phyloP scores from a whole-genome alignment of 108 stramenopile genomes.

The Cyclotella atomus region DNA sequence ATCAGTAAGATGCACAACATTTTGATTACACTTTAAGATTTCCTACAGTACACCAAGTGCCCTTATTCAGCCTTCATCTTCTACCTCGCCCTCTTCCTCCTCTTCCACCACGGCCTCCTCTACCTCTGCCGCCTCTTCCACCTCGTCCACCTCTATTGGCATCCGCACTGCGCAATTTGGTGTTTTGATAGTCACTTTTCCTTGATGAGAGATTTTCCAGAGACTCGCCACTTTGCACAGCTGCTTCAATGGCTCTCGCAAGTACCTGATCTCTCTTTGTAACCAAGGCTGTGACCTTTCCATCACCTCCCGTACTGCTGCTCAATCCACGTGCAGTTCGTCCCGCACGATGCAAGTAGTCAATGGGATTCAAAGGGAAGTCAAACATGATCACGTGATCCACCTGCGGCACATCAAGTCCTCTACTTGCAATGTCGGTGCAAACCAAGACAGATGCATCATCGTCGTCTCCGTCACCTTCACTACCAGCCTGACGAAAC shows the following conservation, averaged over 20 bases:
- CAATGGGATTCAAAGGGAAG: constrained; percentile 93
- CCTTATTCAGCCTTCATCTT: no score
- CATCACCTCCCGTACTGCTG: constrained; percentile 49
- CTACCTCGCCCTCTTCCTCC: constrained; percentile 8
- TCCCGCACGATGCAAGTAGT: constrained; percentile 93
- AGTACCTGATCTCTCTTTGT: constrained; percentile 87
- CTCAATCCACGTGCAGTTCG: constrained; percentile 84
- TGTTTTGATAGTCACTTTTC: constrained; percentile 85
- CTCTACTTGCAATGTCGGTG: constrained; percentile 96
- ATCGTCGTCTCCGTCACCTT: constrained; percentile 35
- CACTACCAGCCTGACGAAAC: constrained; percentile 62
- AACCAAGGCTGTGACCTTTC: constrained; percentile 86
- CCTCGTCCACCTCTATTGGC: constrained; percentile 19
- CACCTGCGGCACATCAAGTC: constrained; percentile 89
- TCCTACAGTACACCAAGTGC: background rate
- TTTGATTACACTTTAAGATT: no score
- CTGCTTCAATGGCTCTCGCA: constrained; percentile 83
- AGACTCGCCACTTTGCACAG: constrained; percentile 78
- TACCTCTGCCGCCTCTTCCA: constrained; percentile 18
- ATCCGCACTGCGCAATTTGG: constrained; percentile 23
- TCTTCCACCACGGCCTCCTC: constrained; percentile 15
- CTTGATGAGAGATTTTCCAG: constrained; percentile 81
- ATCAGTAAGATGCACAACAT: no score
- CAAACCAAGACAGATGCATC: constrained; percentile 81
- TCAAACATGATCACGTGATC: constrained; percentile 95